Conservation (phyloP, 345 rosid species). For the Camelina hispida region DNA sequence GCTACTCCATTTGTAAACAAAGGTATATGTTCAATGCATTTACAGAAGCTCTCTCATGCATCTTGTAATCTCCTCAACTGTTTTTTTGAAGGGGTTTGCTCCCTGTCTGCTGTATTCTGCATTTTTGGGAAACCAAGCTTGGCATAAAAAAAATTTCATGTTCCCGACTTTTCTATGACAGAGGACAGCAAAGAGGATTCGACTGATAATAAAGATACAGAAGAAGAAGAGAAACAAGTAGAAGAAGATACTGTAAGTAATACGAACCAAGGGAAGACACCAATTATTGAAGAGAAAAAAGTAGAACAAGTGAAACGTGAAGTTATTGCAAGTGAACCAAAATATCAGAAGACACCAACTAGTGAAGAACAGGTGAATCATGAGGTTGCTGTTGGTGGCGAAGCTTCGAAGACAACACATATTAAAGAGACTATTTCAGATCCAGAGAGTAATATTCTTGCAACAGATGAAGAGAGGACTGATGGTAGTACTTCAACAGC, state of each 20-base stretch:
- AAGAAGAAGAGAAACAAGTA: conserved; percentile 37
- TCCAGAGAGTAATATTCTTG: conserved; percentile 26
- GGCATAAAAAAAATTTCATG: neutral
- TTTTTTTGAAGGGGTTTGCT: conserved; percentile 1
- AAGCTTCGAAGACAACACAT: conserved; percentile 16
- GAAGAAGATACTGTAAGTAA: conserved; percentile 31
- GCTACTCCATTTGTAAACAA: conserved; percentile 30
- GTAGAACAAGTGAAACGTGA: conserved; percentile 30
- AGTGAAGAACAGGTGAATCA: conserved; percentile 31
- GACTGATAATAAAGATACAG: conserved; percentile 10
- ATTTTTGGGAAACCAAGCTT: conserved; percentile 15
- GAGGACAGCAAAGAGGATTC: conserved; percentile 33
- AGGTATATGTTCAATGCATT: conserved; percentile 22
- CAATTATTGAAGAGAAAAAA: conserved; percentile 24
- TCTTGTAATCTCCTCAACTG: conserved; percentile 8
- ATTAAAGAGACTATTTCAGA: conserved; percentile 18
- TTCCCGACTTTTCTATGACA: conserved; percentile 11
- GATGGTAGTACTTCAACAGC: conserved; percentile 34
- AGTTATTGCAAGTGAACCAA: conserved; percentile 19
- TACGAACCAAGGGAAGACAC: conserved; percentile 25
- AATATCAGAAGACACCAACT: conserved; percentile 18
- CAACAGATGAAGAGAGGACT: conserved; percentile 32
- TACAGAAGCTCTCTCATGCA: conserved; percentile 1
- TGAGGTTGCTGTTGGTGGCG: conserved; percentile 32
- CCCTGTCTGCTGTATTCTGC: conserved; percentile 14